Evolutionary conservation across 768 basidiomycete genomes (phyloP).

Genomic region (Boletus subcaerulescens): DNA sequence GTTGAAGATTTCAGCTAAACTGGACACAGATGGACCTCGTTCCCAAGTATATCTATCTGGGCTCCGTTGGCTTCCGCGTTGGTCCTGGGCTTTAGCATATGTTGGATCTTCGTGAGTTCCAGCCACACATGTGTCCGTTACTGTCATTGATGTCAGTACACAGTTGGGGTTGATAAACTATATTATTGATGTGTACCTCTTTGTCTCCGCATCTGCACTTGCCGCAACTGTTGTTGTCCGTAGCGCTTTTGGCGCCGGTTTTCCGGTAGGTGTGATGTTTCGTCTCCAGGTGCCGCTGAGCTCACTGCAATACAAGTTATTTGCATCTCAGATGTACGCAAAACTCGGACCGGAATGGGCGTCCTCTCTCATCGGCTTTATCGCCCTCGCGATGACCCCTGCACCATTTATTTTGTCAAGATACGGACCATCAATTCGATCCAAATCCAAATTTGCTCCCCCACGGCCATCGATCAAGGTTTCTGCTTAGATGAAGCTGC

Average conservation of each 20-base stretch:
- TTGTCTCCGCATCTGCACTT: slow-evolving; percentile 54
- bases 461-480: slow-evolving; percentile 13
- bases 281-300: background rate
- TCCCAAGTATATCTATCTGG: slow-evolving; percentile 49
- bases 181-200: slow-evolving; percentile 57
- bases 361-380: slow-evolving; percentile 52
- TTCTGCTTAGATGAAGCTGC: slow-evolving; percentile 5
- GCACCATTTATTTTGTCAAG: slow-evolving; percentile 47
- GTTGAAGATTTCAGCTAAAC: background rate
- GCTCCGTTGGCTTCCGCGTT: slow-evolving; percentile 50
- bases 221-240: slow-evolving; percentile 52
- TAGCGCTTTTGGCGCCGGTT: slow-evolving; percentile 51
- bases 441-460: slow-evolving; percentile 43
- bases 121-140: background rate
- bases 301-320: slow-evolving; percentile 33
- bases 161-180: slow-evolving; percentile 58
- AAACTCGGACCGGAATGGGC: slow-evolving; percentile 54
- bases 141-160: background rate
- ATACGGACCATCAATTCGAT: slow-evolving; percentile 43
- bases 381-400: slow-evolving; percentile 51
- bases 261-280: slow-evolving; percentile 31
- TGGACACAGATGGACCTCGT: slow-evolving; percentile 53
- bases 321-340: slow-evolving; percentile 54
- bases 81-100: slow-evolving; percentile 50
- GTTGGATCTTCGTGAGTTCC: slow-evolving; percentile 51